Base-by-base conservation (phyloP, 1,139 yeast species). In the Yamadazyma sp. region DNA sequence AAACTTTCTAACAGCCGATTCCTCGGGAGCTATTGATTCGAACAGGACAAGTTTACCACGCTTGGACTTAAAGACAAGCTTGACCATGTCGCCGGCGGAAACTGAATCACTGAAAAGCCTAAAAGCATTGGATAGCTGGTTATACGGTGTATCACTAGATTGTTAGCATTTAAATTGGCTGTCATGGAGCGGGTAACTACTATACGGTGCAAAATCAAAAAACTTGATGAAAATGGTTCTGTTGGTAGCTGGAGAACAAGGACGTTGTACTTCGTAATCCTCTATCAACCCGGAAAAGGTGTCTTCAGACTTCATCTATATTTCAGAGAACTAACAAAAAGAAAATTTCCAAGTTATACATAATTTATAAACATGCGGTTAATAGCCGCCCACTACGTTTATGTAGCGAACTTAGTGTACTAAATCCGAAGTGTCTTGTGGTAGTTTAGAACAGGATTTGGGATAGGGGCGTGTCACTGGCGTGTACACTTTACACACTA, bases 21-120 rank as follows among this genome's bases (percentile, higher is more conserved):
- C 40, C 15, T 35, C 23, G 13, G 12, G n/a, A 6, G 30, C 22
- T 15, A 33, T 4, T 2, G 29, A 29, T 26, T 54, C 67, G 37
- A 25, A 30, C 13, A 11, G 15, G n/a, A 26, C n/a, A 15, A 30
- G 28, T 22, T 35, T 35, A 4, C 38, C 38, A 5, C 29, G 11
- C 6, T 9, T 15, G n/a, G 29, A 27, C 12, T 27, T 27, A 11
- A 27, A 27, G 6, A 27, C 20, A 6, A 27, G n/a, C 20, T 27
- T 14, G 10, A 27, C 29, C n/a, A 16, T 11, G 8, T 16, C 15
- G 7, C 29, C 29, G 4, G 6, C 20, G 15, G 20, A n/a, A 15
- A 27, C 6, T 18, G 10, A 12, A 4, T 5, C 6, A 11, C 12
- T 27, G 14, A 27, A 14, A 7, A 15, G 3, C 3, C 15, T 16